A percentile compares a stretch with the other conserved stretches of the same genome.
These are phyloP conservation scores for Oryza rufipogon DNA, from an alignment of 176 grass and related monocot species.

Conservation along the genomic window DNA sequence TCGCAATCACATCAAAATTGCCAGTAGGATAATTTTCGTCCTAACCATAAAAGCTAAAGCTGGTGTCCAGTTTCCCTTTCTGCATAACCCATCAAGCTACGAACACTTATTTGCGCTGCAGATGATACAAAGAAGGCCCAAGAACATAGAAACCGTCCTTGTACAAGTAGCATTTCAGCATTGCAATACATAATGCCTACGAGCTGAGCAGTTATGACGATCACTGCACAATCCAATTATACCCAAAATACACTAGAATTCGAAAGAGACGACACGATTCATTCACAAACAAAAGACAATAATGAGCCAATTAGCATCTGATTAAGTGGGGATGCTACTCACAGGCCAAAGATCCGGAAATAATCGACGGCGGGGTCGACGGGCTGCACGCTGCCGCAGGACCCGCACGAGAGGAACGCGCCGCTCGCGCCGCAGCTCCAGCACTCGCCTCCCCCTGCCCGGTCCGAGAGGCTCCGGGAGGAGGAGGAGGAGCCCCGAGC, in stretches of 20 bases:
- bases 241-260: neutral
- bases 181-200: neutral
- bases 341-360: conserved; percentile 91
- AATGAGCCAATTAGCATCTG: neutral
- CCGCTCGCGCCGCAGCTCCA: conserved; percentile 73
- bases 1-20: no score
- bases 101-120: neutral
- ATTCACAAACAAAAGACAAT: neutral
- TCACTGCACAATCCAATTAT: neutral
- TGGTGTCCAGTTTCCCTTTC: neutral
- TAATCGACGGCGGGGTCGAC: conserved; percentile 70
- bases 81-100: neutral
- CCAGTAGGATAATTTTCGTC: neutral
- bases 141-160: neutral
- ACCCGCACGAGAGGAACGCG: conserved; percentile 77
- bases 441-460: conserved; percentile 39
- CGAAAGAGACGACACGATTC: neutral
- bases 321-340: conserved; percentile 34
- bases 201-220: neutral
- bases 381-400: conserved; percentile 82
- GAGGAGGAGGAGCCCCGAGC: neutral
- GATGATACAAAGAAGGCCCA: neutral
- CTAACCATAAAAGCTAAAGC: neutral
- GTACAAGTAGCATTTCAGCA: neutral
- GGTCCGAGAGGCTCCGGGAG: conserved; percentile 31